phyloP scores from a whole-genome alignment of 495 filamentous ascomycete species.

The Tuber melanosporum region DNA sequence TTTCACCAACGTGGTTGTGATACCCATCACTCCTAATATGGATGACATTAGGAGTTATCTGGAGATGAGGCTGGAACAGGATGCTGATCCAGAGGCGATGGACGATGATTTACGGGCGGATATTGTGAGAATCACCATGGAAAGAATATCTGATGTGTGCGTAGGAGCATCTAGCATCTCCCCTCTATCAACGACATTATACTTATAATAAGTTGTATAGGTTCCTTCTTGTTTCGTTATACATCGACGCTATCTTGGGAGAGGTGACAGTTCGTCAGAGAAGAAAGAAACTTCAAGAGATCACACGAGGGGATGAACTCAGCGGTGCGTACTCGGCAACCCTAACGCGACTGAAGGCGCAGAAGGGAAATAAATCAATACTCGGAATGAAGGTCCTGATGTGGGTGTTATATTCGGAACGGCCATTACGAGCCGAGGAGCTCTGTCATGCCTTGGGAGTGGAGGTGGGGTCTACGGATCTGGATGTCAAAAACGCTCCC shows the following conservation, averaged over 20 bases:
- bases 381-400: too few species aligned
- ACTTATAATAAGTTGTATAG: background rate
- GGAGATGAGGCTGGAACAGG: background rate
- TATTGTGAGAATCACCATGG: background rate
- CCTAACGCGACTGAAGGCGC: too few species aligned
- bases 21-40: background rate
- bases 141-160: background rate
- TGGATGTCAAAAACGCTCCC: background rate
- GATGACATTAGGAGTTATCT: background rate
- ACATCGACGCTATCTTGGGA: background rate
- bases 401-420: too few species aligned
- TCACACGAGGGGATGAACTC: too few species aligned
- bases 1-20: background rate
- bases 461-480: background rate
- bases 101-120: background rate
- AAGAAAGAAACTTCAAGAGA: too few species aligned
- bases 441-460: background rate
- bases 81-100: background rate
- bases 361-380: too few species aligned
- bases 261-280: too few species aligned
- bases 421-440: too few species aligned
- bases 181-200: background rate
- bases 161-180: background rate
- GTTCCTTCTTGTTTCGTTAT: background rate
- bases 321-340: too few species aligned